These are phyloP conservation scores for Stramenopiles sp. DNA, from an alignment of 352 stramenopile genomes.

Conservation along the genomic window DNA sequence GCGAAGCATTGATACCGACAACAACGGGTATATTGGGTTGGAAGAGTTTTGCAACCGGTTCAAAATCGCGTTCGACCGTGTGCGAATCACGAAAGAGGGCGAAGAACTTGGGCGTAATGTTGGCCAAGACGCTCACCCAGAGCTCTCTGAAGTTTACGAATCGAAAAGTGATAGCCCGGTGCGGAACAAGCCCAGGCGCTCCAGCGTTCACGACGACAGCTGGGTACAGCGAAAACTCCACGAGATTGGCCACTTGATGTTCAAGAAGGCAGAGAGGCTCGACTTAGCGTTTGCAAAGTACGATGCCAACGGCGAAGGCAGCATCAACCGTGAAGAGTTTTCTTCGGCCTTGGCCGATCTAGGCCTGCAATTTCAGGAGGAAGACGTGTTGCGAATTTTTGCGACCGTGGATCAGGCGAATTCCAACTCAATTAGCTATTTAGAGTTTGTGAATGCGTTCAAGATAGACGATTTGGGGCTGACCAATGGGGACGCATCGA, in stretches of 20 bases:
- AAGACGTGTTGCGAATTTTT: too few species aligned
- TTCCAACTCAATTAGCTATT: neutral
- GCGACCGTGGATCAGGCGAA: neutral
- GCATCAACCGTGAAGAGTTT: constrained; percentile 62
- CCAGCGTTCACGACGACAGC: too few species aligned
- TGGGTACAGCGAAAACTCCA: too few species aligned
- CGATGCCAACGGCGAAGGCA: constrained; percentile 57
- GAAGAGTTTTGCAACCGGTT: constrained; percentile 67
- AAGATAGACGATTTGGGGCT: constrained; percentile 44
- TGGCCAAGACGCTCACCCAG: too few species aligned
- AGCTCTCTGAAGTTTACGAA: constrained; percentile 57
- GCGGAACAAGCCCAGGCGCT: constrained; percentile 41
- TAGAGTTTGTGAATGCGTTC: constrained; percentile 69
- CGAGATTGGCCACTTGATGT: constrained; percentile 41
- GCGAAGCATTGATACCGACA: constrained; percentile 67
- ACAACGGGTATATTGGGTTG: constrained; percentile 69
- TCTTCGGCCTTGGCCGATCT: neutral
- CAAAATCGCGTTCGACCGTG: constrained; percentile 52
- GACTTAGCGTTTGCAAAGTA: constrained; percentile 56
- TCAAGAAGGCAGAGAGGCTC: constrained; percentile 40
- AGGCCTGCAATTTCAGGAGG: too few species aligned
- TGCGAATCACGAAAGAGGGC: constrained; percentile 2
- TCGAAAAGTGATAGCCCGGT: constrained; percentile 55
- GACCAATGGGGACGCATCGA: constrained; percentile 27
- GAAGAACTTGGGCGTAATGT: too few species aligned